Percentiles rank a stretch among this genome's conserved stretches.
Evolutionary conservation across 2,329 filamentous ascomycete species (phyloP).

Genomic region (Cercospora sp.): DNA sequence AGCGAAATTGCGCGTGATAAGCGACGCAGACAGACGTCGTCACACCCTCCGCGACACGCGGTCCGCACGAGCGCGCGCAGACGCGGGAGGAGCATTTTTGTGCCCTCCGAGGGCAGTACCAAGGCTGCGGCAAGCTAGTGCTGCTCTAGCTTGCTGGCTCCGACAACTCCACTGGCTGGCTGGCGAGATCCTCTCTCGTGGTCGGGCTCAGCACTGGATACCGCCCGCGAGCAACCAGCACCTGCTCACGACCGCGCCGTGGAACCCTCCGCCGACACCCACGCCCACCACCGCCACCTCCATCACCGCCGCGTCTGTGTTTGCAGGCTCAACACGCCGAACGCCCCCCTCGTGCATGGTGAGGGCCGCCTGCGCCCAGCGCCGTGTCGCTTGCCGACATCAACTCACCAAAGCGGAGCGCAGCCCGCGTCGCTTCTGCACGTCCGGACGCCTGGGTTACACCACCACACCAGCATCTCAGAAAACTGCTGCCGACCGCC

Average conservation of each 20-base stretch:
- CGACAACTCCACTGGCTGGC: neutral
- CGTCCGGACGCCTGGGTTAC: constrained; percentile 1
- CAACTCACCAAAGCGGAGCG: constrained; percentile 6
- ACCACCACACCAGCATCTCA: neutral
- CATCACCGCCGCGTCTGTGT: neutral
- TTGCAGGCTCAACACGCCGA: neutral
- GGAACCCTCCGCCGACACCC: neutral
- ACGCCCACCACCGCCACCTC: neutral
- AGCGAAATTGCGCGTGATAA: neutral
- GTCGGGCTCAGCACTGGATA: neutral
- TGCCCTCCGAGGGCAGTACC: neutral
- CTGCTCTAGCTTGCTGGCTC: neutral
- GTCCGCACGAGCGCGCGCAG: neutral
- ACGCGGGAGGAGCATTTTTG: neutral
- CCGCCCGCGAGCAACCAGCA: neutral
- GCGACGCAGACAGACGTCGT: neutral
- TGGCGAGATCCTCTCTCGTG: neutral
- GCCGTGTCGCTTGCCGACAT: constrained; percentile 1
- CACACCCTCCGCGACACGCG: neutral
- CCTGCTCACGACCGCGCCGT: neutral
- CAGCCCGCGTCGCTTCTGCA: constrained; percentile 8
- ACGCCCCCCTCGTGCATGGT: neutral
- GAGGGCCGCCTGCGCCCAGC: neutral
- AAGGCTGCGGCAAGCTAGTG: neutral
- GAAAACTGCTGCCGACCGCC: neutral